Evolutionary conservation across 2,329 filamentous ascomycete species (phyloP).

Genomic region (Diplodia scrobiculata): DNA sequence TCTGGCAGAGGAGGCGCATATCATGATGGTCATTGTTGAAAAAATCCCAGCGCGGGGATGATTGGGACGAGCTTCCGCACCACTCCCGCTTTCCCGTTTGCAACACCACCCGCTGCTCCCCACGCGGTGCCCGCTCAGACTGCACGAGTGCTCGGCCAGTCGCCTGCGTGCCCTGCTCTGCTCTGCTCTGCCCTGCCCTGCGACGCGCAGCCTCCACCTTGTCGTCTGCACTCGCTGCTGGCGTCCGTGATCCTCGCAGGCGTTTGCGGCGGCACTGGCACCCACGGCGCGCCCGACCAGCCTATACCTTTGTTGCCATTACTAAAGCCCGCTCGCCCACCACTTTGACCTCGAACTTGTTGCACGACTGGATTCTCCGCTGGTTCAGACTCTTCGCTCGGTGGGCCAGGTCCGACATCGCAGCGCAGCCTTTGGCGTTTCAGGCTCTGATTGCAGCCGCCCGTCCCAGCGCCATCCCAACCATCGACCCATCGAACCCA

Average conservation of each 20-base stretch:
- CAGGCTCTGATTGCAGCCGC: background rate
- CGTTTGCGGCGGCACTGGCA: background rate
- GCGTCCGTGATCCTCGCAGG: background rate
- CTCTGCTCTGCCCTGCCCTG: background rate
- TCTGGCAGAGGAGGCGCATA: slow-evolving; percentile 15
- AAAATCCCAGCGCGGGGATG: slow-evolving; percentile 22
- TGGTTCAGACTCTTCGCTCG: background rate
- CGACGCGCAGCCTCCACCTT: background rate
- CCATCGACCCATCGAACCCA: background rate
- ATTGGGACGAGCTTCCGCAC: slow-evolving; percentile 23
- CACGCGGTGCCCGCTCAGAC: background rate
- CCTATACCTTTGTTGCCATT: slow-evolving; percentile 14
- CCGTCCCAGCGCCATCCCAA: background rate
- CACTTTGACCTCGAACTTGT: background rate
- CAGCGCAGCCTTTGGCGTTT: background rate
- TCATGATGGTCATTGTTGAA: slow-evolving; percentile 17
- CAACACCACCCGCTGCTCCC: slow-evolving; percentile 11
- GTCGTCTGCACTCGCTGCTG: background rate
- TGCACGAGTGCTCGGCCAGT: background rate
- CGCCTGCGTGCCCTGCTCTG: background rate
- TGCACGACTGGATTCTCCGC: background rate
- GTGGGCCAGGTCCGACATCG: background rate
- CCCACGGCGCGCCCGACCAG: background rate
- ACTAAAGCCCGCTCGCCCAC: slow-evolving; percentile 12
- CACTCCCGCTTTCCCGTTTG: slow-evolving; percentile 8